Evolutionary conservation across 2,329 filamentous ascomycete species (phyloP), one percentile per base, ranked within the genome.

Genomic region (Calonectria montana): DNA sequence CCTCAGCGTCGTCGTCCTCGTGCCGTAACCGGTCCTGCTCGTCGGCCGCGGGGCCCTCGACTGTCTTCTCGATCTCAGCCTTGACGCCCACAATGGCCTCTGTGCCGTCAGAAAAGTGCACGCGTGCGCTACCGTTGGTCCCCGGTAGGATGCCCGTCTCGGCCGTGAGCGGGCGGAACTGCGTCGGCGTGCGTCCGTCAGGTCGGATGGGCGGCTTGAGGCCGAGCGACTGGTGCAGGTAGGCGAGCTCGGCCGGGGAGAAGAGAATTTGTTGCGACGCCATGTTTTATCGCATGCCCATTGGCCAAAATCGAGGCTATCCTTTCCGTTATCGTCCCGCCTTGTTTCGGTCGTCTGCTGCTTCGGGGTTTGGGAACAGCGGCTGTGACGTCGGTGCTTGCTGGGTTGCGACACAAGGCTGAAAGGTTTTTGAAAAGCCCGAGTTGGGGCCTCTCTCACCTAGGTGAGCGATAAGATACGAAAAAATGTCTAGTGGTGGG

Each of bases 41-140:
- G 71, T 80, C 75, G 29, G 80, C 77, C 48, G 76, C 48, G 73
- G 55, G 35, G 6, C 55, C 76, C 45, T 77, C 75, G 21, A 77
- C 76, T 57, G 93, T 95, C 86, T 90, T 92, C 83, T 98, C 95
- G 4, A 98, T 94, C 85, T 98, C 96, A 0, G 94, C 95, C 85
- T 98, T 99, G 73, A 98, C 93, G 55, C 97, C 97, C 7, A 98
- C 97, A 73, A 99, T 93, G 8, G 97, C 97, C 84, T 99, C 97
- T 1, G 95, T 97, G 63, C 97, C 97, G 82, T 99, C 97, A 4
- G 95, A 92, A 82, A 98, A 97, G 76, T 96, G 97, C 57, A 99
- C 93, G 39, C 97, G 91, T 71, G 97, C 96, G 83, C 94, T 97
- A 73, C 97, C 97, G 81, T 98, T 97, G 18, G 96, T 93, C 57